Evolutionary conservation across 371 early-diverging fungal species (phyloP).

Genomic region (Parasitella parasitica): DNA sequence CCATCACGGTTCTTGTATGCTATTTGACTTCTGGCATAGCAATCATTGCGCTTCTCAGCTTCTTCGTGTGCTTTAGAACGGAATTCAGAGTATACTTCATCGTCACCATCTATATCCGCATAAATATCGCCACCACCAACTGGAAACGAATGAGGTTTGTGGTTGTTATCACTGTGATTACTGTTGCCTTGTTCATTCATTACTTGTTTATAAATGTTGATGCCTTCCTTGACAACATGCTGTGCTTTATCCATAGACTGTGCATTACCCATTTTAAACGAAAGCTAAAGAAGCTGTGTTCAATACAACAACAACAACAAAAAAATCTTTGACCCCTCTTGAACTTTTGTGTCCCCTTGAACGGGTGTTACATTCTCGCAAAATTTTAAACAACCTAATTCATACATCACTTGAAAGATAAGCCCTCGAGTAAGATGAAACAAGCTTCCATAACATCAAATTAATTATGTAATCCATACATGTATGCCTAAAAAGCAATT

Average conservation of each 20-base stretch:
- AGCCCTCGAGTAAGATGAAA: no score
- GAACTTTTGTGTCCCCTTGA: no score
- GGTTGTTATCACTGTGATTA: neutral
- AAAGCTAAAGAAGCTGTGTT: constrained; percentile 2
- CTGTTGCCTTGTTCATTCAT: constrained; percentile 20
- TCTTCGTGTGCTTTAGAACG: constrained; percentile 44
- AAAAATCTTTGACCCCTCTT: no score
- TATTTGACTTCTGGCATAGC: constrained; percentile 41
- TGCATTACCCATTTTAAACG: constrained; percentile 35
- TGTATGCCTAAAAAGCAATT: no score
- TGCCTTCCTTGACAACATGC: constrained; percentile 22
- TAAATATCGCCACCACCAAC: constrained; percentile 9
- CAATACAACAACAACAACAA: no score
- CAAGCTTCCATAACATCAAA: no score
- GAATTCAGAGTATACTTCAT: constrained; percentile 33
- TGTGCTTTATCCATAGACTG: constrained; percentile 36
- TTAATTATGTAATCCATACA: no score
- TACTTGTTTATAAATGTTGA: constrained; percentile 26
- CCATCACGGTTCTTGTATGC: constrained; percentile 47
- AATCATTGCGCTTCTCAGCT: constrained; percentile 45
- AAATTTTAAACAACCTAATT: no score
- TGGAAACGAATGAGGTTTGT: neutral
- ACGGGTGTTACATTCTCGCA: no score
- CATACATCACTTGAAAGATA: no score
- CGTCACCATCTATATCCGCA: constrained; percentile 31